Base-by-base conservation (phyloP, 2,329 filamentous ascomycete genomes). In the Fusarium kyushuense region DNA sequence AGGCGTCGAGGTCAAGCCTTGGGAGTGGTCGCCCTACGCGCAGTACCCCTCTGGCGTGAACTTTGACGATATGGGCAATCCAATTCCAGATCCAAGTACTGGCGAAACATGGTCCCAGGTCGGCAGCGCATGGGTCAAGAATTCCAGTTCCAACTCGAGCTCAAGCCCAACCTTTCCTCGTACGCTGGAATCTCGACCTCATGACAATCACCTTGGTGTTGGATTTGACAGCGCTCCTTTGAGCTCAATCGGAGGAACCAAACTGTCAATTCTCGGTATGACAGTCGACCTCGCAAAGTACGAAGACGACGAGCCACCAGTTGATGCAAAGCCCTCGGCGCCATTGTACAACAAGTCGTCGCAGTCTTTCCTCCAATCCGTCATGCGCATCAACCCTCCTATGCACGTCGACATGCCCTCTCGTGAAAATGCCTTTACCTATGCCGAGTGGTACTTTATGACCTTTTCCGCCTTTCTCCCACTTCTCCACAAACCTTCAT, bases 201-300 rank as follows among this genome's bases (percentile, higher is more conserved):
- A 85, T 40, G 88, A 91, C 74, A 89, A 87, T 74, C 91, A 91
- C 69, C 82, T 93, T 6, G 91, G 90, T 36, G 88, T 88, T 19
- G 86, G 85, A 4, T 84, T 85, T 9, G 87, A 90, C 56, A 88
- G 86, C 70, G 86, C 87, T 11, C 87, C 88, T 51, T 79, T 94
- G 36, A 92, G 89, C 77, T 89, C 90, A 10, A 90, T 94, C 74
- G 90, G 90, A 72, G 92, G 92, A 46, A 94, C 91, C 0, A 88
- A 87, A 11, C 81, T 96, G n/a, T 90, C 91, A 2, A 87, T 96
- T 54, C 87, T 96, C 41, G 93, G 92, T 33, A 91, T 91, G 70
- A 90, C 92, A 45, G 91, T 96, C 72, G 91, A 96, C 77, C 86
- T 95, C 41, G 89, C 90, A 14, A 88, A 90, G 43, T 93, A 92